Conservation (phyloP, 225 moss, liverwort and hornwort genomes). For the Ulota crispa region DNA sequence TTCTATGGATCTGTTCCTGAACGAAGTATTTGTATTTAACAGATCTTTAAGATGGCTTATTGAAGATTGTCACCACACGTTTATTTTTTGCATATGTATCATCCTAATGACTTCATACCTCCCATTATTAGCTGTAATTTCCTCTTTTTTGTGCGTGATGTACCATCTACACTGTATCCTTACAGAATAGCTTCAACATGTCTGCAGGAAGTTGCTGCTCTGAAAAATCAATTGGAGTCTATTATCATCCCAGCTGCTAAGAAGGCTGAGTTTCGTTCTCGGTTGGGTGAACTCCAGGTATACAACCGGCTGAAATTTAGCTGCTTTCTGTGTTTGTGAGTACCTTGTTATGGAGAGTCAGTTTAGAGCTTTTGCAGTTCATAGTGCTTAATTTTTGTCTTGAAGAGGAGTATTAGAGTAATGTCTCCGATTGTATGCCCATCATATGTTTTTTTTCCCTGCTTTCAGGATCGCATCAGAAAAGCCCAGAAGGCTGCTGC, state of each 20-base stretch:
- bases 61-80: too few relatives aligned
- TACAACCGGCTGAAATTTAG: not conserved
- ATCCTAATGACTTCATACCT: not conserved
- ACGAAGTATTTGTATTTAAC: not conserved
- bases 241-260: constrained; percentile 53
- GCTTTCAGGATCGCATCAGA: constrained; percentile 49
- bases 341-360: not conserved
- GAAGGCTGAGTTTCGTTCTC: constrained; percentile 51
- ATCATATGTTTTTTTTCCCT: not conserved
- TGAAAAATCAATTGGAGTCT: constrained; percentile 51
- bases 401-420: not conserved
- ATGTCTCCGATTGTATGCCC: not conserved
- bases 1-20: not conserved
- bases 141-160: too few relatives aligned
- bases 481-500: constrained; percentile 61
- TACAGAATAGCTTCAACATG: constrained; percentile 3
- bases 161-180: not conserved
- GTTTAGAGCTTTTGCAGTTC: not conserved
- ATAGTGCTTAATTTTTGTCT: not conserved
- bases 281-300: constrained; percentile 59
- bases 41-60: not conserved
- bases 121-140: not conserved
- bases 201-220: constrained; percentile 52
- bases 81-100: not conserved
- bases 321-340: not conserved